Base-by-base conservation (phyloP, 2,329 filamentous ascomycete genomes). In the Tolypocladium sp. region DNA sequence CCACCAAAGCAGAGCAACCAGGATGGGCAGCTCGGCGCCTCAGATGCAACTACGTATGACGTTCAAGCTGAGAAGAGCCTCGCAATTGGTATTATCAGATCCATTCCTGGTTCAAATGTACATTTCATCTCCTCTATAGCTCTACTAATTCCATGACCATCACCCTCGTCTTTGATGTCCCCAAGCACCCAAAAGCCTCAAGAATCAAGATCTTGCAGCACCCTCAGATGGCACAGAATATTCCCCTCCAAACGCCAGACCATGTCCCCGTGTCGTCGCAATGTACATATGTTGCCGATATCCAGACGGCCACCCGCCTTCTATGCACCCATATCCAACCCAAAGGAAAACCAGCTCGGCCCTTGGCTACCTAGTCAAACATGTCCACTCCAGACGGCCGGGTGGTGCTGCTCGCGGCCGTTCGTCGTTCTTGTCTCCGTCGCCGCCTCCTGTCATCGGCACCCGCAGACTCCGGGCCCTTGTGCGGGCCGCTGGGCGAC, bases 401-500 rank as follows among this genome's bases (percentile, higher is more conserved):
- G 30, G 64, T 65, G 37, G 65, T 64, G 59, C 68, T 75, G 70
- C 65, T 76, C 63, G 64, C 76, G 71, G 64, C 77, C 71, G 70
- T 74, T 64, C 84, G 68, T 60, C 76, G 76, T 70, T 87, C 84
- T 61, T 79, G 68, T 63, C 84, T 76, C 65, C 84, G 77, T 67
- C 84, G 73, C 61, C 82, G 74, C 63, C 82, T 69, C 62, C 84
- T 74, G 60, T 81, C 79, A 59, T 86, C 79, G 6, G 81, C 82
- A 2, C 69, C 69, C 2, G 58, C 64, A 22, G 71, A 70, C 33
- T 70, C 70, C 17, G 65, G 65, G 37, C 62, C 71, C 49, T 70
- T 71, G n/a, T 69, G 65, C 8, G 71, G 73, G n/a, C 70, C 76
- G 57, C 73, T 74, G 1, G 77, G 74, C 13, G 77, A 76, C 30